Evolutionary conservation across 768 basidiomycete genomes (phyloP).

Genomic region (Lactarius evosmus): DNA sequence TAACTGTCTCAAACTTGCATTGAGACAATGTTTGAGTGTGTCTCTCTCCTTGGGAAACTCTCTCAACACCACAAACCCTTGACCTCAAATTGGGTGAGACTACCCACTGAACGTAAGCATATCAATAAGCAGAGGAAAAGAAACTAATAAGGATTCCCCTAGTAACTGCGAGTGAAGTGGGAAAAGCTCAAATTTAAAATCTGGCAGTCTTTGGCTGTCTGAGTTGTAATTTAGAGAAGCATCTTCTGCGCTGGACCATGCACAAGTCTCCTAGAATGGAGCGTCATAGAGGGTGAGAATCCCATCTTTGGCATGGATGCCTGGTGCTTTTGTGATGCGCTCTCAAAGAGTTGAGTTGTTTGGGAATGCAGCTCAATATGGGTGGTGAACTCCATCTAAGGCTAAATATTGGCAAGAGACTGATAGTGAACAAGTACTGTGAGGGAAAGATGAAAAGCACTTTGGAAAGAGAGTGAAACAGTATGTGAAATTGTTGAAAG

Average conservation of each 20-base stretch:
- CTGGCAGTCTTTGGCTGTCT: slow-evolving; percentile 26
- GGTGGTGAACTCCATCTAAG: slow-evolving; percentile 83
- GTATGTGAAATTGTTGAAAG: slow-evolving; percentile 80
- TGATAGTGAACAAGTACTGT: slow-evolving; percentile 82
- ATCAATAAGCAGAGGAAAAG: too few species aligned
- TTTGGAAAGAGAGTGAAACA: slow-evolving; percentile 79
- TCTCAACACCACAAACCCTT: slow-evolving; percentile 34
- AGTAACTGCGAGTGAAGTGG: too few species aligned
- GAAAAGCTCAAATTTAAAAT: slow-evolving; percentile 26
- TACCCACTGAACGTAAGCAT: slow-evolving; percentile 87
- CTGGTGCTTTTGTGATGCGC: slow-evolving; percentile 62
- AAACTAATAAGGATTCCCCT: too few species aligned
- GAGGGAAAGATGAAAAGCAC: slow-evolving; percentile 82
- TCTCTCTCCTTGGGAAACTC: slow-evolving; percentile 31
- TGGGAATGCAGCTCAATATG: slow-evolving; percentile 82
- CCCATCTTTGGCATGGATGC: slow-evolving; percentile 58
- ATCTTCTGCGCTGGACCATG: slow-evolving; percentile 64
- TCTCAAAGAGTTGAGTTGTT: slow-evolving; percentile 81
- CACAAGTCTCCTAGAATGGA: too few species aligned
- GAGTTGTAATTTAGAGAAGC: slow-evolving; percentile 50
- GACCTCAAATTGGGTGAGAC: slow-evolving; percentile 81
- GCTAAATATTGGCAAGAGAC: too few species aligned
- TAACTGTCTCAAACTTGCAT: too few species aligned
- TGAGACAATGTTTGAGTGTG: too few species aligned
- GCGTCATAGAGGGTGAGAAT: too few species aligned